Base-by-base conservation (phyloP, 2,329 filamentous ascomycete genomes). In the Proliferodiscus dingleyae region DNA sequence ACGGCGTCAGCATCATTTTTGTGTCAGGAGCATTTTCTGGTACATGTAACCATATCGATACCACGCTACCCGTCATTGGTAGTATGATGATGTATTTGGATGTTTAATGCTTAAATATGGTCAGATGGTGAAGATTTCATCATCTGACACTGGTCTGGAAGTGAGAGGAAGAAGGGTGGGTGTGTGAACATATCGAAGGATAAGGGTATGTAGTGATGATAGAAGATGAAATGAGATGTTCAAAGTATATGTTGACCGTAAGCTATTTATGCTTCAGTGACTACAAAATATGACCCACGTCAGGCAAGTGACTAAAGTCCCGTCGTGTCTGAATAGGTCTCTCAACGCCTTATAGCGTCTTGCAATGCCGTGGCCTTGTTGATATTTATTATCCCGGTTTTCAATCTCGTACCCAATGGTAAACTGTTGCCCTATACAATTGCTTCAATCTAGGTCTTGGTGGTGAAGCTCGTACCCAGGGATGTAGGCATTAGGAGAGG, bases 31-130 rank as follows among this genome's bases (percentile, higher is more conserved):
- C 21, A 8, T 21, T 22, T 43, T 36, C 21, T 37, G 2, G n/a
- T 28, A 28, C 21, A 26, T 28, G 41, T 37, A 28, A 23, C 33
- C 21, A 37, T 36, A 41, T 8, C 19, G 41, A 43, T 43, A 43
- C 41, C 41, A 43, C 41, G 23, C 21, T 19, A 26, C 23, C 30
- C 29, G 30, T 43, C 30, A 36, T 28, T 28, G 41, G 30, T 26
- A 43, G 34, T 10, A 37, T 32, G 29, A 37, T 5, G 11, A 22
- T 37, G 34, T 37, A 37, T 10, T 37, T 37, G 34, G 34, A 37
- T 37, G 16, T 37, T 37, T 37, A 37, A 37, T 37, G 34, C 34
- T 37, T 37, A 37, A 37, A 37, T 37, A 5, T 37, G 19, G 34
- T 9, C 34, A 19, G 34, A 10, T 37, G 34, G 11, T 22, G 34